These are phyloP conservation scores for Ustilago vetiveriae DNA, from an alignment of 1,284 basidiomycete species.

Conservation along the genomic window DNA sequence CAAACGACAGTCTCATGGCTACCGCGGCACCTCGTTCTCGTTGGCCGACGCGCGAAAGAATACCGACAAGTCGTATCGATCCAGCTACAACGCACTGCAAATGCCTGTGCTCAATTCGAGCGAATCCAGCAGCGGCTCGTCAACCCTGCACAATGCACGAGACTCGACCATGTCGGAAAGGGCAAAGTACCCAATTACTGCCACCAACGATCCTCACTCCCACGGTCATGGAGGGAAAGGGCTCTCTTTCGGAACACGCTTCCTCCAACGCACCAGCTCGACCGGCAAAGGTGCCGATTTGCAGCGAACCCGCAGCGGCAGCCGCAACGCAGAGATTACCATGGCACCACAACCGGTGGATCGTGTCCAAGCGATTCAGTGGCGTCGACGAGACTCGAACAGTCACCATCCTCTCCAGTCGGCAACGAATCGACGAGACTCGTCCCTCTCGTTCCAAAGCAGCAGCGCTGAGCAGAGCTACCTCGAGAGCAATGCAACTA, in stretches of 20 bases:
- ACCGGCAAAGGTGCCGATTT: slow-evolving; percentile 40
- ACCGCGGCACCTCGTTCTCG: slow-evolving; percentile 42
- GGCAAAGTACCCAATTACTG: slow-evolving; percentile 37
- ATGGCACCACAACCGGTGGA: slow-evolving; percentile 28
- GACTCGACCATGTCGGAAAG: slow-evolving; percentile 41
- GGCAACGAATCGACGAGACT: slow-evolving; percentile 16
- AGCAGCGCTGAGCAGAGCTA: slow-evolving; percentile 38
- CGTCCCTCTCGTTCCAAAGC: slow-evolving; percentile 21
- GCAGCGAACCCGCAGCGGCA: slow-evolving; percentile 33
- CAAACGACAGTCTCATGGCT: slow-evolving; percentile 33
- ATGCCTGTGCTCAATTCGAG: slow-evolving; percentile 32
- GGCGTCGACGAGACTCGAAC: slow-evolving; percentile 16
- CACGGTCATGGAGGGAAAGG: slow-evolving; percentile 1
- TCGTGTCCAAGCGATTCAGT: slow-evolving; percentile 17
- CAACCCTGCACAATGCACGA: slow-evolving; percentile 30
- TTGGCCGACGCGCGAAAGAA: slow-evolving; percentile 30
- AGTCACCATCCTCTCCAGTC: slow-evolving; percentile 29
- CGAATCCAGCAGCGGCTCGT: slow-evolving; percentile 43
- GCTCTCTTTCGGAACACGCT: slow-evolving; percentile 21
- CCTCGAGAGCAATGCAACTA: slow-evolving; percentile 33
- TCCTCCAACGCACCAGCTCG: slow-evolving; percentile 32
- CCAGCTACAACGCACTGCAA: slow-evolving; percentile 24
- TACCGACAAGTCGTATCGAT: slow-evolving; percentile 25
- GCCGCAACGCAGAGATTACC: slow-evolving; percentile 19
- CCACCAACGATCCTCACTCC: slow-evolving; percentile 14